These are phyloP conservation scores for Cryptosporidium sp. DNA, from an alignment of 169 alveolate genomes.

Conservation along the genomic window DNA sequence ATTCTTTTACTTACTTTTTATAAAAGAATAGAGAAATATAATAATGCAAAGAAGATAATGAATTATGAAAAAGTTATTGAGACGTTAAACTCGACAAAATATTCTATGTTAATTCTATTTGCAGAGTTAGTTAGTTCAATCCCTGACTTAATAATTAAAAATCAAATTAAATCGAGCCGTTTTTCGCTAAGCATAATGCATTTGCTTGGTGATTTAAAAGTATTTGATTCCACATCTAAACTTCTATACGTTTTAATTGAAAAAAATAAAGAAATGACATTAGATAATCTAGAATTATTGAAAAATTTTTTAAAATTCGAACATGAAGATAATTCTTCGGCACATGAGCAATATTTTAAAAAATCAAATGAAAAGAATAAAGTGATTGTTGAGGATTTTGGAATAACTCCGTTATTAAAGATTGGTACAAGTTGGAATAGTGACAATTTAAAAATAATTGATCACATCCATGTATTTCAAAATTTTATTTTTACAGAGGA, in stretches of 20 bases:
- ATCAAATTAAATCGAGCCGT: not conserved
- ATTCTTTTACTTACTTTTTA: conserved; percentile 52
- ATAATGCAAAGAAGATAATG: not conserved
- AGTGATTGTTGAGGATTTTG: conserved; percentile 21
- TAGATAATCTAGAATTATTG: not conserved
- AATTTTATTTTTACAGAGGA: not conserved
- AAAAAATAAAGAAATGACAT: not conserved
- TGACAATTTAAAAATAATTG: not conserved
- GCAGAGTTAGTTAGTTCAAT: conserved; percentile 17
- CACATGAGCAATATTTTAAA: not conserved
- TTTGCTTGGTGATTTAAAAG: conserved; percentile 21
- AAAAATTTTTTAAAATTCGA: not conserved
- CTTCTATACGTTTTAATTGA: not conserved
- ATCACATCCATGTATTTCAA: not conserved
- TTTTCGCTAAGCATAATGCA: conserved; percentile 2
- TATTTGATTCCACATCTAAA: conserved; percentile 29
- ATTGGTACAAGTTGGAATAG: conserved; percentile 66
- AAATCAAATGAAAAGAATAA: not conserved
- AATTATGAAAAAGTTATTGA: conserved; percentile 13
- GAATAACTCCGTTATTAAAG: conserved; percentile 49
- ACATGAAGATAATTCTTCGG: not conserved
- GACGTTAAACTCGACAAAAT: not conserved
- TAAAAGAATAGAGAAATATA: conserved; percentile 26
- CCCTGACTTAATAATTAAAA: conserved; percentile 6
- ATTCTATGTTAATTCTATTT: conserved; percentile 22